Evolutionary conservation across 2,329 filamentous ascomycete species (phyloP).

Genomic region (Ophiostoma populinum): DNA sequence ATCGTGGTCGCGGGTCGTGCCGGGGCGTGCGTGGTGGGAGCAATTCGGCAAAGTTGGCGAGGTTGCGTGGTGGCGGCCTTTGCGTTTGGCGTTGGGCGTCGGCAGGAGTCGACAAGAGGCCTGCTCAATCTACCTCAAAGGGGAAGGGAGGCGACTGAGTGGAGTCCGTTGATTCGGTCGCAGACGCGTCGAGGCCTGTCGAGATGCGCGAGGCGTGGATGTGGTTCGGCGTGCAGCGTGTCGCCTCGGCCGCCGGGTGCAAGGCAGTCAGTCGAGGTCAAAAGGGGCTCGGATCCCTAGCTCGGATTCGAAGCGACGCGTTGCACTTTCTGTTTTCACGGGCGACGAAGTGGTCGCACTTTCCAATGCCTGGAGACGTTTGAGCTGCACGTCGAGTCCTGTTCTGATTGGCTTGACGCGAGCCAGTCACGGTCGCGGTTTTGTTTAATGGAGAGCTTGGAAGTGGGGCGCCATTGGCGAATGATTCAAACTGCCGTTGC

Average conservation of each 20-base stretch:
- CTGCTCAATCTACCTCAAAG: background rate
- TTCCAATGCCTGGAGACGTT: background rate
- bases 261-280: too few relatives aligned
- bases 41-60: background rate
- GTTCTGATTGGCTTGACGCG: background rate
- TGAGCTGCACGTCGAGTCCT: background rate
- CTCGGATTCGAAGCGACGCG: too few relatives aligned
- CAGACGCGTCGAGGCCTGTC: slow-evolving; percentile 1
- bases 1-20: background rate
- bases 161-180: background rate
- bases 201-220: background rate
- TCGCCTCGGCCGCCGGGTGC: too few relatives aligned
- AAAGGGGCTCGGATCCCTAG: background rate
- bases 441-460: too few relatives aligned
- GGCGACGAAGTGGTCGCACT: too few relatives aligned
- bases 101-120: too few relatives aligned
- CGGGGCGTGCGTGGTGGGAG: background rate
- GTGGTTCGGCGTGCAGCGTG: too few relatives aligned
- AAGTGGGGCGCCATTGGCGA: too few relatives aligned
- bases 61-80: too few relatives aligned
- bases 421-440: background rate
- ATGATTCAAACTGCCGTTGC: too few relatives aligned
- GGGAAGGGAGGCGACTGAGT: slow-evolving; percentile 1
- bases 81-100: too few relatives aligned
- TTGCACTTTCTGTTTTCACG: too few relatives aligned